Conservation (phyloP, 768 basidiomycete genomes). For the Mycena rebaudengoi region DNA sequence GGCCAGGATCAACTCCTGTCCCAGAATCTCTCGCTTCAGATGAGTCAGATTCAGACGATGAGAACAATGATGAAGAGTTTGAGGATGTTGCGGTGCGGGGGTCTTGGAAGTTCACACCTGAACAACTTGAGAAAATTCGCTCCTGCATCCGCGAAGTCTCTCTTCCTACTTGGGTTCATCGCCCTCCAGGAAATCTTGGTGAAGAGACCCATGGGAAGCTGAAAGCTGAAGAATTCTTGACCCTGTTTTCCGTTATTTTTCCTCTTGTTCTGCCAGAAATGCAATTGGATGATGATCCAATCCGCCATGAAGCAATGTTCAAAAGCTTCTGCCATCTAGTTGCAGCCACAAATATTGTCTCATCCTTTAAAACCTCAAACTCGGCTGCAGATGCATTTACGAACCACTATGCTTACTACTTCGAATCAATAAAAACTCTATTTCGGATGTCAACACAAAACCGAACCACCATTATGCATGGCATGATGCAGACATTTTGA, state of each 20-base stretch:
- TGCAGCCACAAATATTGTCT: conserved; percentile 18
- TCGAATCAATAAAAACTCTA: background rate
- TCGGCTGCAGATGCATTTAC: conserved; percentile 8
- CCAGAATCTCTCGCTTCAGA: too few relatives aligned
- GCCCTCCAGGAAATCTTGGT: conserved; percentile 29
- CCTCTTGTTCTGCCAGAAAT: conserved; percentile 24
- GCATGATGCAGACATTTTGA: conserved; percentile 6
- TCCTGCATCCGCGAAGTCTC: background rate
- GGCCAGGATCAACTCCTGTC: too few relatives aligned
- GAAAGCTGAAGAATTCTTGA: conserved; percentile 27
- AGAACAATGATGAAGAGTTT: too few relatives aligned
- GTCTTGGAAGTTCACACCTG: background rate
- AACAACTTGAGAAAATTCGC: background rate
- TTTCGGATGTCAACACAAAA: background rate
- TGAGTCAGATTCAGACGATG: conserved; percentile 1
- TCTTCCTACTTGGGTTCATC: conserved; percentile 18
- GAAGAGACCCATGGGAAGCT: conserved; percentile 28
- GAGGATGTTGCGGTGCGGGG: background rate
- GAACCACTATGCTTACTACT: conserved; percentile 4
- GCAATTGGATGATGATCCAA: background rate
- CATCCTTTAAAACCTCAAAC: conserved; percentile 16
- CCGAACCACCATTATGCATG: conserved; percentile 24
- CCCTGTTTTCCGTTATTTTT: conserved; percentile 22
- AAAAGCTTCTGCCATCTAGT: conserved; percentile 17
- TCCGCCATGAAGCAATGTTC: background rate